phyloP scores from a whole-genome alignment of 768 basidiomycete genomes.

The Exidia glandulosa region DNA sequence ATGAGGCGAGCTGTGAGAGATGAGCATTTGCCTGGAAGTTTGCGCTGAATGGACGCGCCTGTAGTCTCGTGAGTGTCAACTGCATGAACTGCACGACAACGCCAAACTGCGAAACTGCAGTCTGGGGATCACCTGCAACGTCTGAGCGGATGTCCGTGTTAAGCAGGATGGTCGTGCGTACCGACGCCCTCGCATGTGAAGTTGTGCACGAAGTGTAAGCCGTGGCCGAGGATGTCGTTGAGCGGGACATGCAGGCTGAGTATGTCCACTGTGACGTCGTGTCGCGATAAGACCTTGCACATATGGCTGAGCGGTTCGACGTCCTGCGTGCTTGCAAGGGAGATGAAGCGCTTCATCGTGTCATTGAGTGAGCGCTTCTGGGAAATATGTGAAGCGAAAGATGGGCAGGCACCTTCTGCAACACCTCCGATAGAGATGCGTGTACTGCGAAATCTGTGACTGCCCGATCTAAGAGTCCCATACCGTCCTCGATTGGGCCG shows the following conservation, averaged over 20 bases:
- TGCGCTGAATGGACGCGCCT: constrained; percentile 27
- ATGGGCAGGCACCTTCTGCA: constrained; percentile 50
- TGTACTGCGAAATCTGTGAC: too few species aligned
- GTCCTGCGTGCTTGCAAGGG: constrained; percentile 41
- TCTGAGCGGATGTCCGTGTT: neutral
- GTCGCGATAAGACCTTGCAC: constrained; percentile 52
- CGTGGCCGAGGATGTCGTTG: constrained; percentile 52
- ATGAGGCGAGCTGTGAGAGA: constrained; percentile 36
- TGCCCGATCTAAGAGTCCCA: constrained; percentile 27
- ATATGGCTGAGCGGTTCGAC: constrained; percentile 59
- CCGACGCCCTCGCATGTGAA: constrained; percentile 78
- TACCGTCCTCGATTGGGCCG: constrained; percentile 25
- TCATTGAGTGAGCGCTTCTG: neutral
- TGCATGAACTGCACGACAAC: constrained; percentile 71
- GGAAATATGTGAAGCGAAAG: neutral
- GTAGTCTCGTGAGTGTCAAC: constrained; percentile 50
- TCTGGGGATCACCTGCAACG: constrained; percentile 66
- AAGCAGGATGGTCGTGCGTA: constrained; percentile 22
- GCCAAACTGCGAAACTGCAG: constrained; percentile 66
- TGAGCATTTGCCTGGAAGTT: neutral
- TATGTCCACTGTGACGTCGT: constrained; percentile 53
- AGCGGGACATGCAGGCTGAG: constrained; percentile 56
- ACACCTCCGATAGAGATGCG: constrained; percentile 49
- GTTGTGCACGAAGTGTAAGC: constrained; percentile 50
- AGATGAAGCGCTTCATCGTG: constrained; percentile 43